Percentiles rank a stretch among this genome's conserved stretches.
Conservation (phyloP, 2,329 filamentous ascomycete genomes). For the Ophiostoma piceae region DNA sequence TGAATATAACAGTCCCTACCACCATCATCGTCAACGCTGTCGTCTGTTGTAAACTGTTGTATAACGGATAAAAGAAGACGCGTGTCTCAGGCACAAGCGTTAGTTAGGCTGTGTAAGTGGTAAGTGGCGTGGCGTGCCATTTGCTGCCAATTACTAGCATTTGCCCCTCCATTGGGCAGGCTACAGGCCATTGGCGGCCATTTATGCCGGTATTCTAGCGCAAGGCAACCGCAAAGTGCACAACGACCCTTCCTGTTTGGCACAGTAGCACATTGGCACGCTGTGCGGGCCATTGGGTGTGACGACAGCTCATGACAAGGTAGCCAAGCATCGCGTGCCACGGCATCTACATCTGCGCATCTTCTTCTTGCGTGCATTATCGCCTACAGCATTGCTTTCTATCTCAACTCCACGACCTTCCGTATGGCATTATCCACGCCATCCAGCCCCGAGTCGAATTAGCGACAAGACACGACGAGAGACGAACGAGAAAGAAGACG, state of each 20-base stretch:
- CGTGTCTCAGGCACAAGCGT: background rate
- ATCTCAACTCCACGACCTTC: background rate
- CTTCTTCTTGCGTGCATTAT: background rate
- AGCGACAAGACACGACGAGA: background rate
- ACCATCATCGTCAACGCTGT: too few relatives aligned
- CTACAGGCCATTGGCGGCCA: background rate
- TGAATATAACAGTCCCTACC: too few relatives aligned
- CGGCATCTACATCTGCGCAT: background rate
- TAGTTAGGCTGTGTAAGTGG: slow-evolving; percentile 10
- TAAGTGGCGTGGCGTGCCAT: slow-evolving; percentile 5
- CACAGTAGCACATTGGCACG: too few relatives aligned
- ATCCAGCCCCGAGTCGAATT: slow-evolving; percentile 6
- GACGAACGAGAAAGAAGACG: background rate
- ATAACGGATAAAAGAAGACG: slow-evolving; percentile 2
- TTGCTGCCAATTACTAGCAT: too few relatives aligned
- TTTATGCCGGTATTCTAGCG: background rate
- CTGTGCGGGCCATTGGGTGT: background rate
- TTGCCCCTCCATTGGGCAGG: slow-evolving; percentile 8
- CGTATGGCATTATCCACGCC: slow-evolving; percentile 2
- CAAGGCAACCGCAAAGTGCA: background rate
- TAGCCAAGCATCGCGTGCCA: slow-evolving; percentile 9
- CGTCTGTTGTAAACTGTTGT: too few relatives aligned
- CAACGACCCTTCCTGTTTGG: background rate
- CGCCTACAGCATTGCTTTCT: background rate
- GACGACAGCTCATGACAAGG: slow-evolving; percentile 6